phyloP scores from a whole-genome alignment of 208 protist genomes.

The Acanthamoeba healyi region DNA sequence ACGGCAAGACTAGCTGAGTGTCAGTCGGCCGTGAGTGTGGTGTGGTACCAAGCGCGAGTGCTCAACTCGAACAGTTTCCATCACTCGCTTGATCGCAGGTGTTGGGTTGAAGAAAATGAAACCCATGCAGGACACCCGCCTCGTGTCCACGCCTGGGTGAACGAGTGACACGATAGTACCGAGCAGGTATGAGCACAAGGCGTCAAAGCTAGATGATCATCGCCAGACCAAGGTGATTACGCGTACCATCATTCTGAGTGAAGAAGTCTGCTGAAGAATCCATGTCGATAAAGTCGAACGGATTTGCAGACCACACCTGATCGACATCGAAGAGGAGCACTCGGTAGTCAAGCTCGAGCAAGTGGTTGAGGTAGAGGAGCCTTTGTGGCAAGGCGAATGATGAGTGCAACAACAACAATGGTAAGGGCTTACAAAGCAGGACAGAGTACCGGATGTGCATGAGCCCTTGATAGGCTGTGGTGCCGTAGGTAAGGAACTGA shows the following conservation, averaged over 20 bases:
- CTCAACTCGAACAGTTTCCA: neutral
- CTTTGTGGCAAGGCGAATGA: too few relatives aligned
- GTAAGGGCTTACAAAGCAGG: too few relatives aligned
- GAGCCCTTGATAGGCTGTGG: neutral
- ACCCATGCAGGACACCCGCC: neutral
- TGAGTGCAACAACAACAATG: neutral
- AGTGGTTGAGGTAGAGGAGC: neutral
- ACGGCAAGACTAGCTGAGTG: too few relatives aligned
- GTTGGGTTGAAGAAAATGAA: conserved; percentile 24
- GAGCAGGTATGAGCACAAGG: too few relatives aligned
- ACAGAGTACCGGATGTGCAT: conserved; percentile 33
- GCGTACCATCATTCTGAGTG: neutral
- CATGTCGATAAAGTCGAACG: neutral
- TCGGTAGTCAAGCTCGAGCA: neutral
- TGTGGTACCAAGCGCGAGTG: neutral
- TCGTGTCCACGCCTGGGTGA: too few relatives aligned
- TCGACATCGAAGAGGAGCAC: conserved; percentile 16
- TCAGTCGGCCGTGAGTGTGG: too few relatives aligned
- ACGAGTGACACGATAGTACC: too few relatives aligned
- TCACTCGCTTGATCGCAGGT: neutral
- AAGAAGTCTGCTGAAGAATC: neutral
- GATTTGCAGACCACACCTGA: conserved; percentile 16
- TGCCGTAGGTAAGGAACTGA: neutral
- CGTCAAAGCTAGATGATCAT: too few relatives aligned
- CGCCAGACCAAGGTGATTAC: too few relatives aligned